Evolutionary conservation across 306 rosid genomes (phyloP).

Genomic region (Inga oerstediana): DNA sequence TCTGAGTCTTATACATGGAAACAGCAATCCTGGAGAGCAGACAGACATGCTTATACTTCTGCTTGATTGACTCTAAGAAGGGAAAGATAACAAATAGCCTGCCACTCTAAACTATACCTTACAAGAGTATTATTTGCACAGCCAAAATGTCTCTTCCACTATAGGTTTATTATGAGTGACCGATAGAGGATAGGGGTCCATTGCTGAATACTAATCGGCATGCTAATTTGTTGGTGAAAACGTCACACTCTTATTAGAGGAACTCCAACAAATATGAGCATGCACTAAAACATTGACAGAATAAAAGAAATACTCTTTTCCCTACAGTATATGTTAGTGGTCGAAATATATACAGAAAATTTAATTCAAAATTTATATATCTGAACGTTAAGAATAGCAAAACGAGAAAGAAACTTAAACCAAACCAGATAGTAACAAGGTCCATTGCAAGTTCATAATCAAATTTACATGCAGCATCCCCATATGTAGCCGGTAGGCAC

Average conservation of each 20-base stretch:
- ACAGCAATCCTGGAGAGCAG: background rate
- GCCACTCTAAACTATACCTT: background rate
- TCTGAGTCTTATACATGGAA: background rate
- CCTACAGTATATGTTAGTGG: constrained; percentile 9
- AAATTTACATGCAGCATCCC: constrained; percentile 9
- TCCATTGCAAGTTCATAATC: background rate
- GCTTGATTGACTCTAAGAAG: background rate
- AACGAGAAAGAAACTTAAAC: background rate
- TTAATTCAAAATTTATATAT: constrained; percentile 14
- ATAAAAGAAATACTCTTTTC: background rate
- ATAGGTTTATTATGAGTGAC: constrained; percentile 2
- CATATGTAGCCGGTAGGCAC: background rate
- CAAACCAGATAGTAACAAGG: background rate
- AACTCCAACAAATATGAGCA: background rate
- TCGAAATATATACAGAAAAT: background rate
- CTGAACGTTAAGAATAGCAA: constrained; percentile 2
- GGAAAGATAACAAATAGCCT: background rate
- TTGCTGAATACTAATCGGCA: constrained; percentile 5
- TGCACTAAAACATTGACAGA: background rate
- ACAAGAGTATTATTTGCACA: background rate
- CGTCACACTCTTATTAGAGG: background rate
- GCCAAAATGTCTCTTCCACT: background rate
- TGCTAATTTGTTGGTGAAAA: background rate
- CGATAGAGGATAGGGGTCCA: background rate
- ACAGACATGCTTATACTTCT: background rate